phyloP scores from a whole-genome alignment of 1,284 basidiomycete genomes.

The Pyrrhoderma lamaoense region DNA sequence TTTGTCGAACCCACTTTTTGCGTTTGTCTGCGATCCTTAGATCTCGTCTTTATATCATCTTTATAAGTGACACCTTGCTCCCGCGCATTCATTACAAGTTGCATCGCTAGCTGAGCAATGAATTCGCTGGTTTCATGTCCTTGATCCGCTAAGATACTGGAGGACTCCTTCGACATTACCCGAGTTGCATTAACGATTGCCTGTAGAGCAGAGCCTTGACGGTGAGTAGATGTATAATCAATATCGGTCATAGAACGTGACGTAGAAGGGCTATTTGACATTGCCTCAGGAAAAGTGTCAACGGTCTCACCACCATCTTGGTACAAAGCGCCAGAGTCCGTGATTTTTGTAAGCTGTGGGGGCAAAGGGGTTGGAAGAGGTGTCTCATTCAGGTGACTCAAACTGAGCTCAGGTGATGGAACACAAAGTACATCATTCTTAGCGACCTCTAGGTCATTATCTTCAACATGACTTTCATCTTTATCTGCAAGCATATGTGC shows the following conservation, averaged over 20 bases:
- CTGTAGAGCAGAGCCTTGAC: slow-evolving; percentile 57
- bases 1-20: slow-evolving; percentile 10
- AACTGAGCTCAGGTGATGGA: no score
- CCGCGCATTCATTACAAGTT: slow-evolving; percentile 65
- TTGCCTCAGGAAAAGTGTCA: no score
- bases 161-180: slow-evolving; percentile 76
- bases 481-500: neutral
- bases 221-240: slow-evolving; percentile 2
- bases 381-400: slow-evolving; percentile 13
- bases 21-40: slow-evolving; percentile 40
- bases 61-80: slow-evolving; percentile 54
- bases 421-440: no score
- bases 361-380: slow-evolving; percentile 20
- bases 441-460: no score
- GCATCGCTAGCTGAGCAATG: slow-evolving; percentile 60
- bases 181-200: slow-evolving; percentile 82
- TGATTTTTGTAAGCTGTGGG: slow-evolving; percentile 19
- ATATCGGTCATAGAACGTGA: no score
- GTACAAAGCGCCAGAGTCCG: neutral
- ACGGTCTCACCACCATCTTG: slow-evolving; percentile 20
- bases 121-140: slow-evolving; percentile 55
- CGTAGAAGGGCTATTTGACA: no score
- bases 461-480: no score
- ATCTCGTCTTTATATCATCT: slow-evolving; percentile 31
- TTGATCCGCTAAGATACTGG: slow-evolving; percentile 65